These are phyloP conservation scores for Globisporangium okanoganense DNA, from an alignment of 352 stramenopile species.

Conservation along the genomic window DNA sequence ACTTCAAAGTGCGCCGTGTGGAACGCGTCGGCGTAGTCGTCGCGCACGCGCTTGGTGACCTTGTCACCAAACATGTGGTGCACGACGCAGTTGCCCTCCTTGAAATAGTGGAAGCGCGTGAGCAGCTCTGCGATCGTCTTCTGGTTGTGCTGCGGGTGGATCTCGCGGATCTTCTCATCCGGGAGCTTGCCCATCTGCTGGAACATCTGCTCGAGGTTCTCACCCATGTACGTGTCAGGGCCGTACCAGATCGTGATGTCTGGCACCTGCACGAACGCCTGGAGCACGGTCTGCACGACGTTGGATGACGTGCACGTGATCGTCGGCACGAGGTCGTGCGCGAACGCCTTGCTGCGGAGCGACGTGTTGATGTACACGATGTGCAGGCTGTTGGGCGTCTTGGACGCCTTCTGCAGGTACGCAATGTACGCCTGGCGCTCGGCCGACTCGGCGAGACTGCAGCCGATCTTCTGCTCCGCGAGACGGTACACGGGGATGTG, in stretches of 20 bases:
- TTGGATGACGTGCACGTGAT: conserved; percentile 97
- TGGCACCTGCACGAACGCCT: conserved; percentile 91
- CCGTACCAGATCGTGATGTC: conserved; percentile 91
- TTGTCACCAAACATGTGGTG: conserved; percentile 98
- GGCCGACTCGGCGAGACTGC: conserved; percentile 93
- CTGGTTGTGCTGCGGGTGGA: conserved; percentile 83
- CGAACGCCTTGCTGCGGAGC: conserved; percentile 94
- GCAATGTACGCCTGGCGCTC: conserved; percentile 92
- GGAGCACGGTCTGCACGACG: conserved; percentile 95
- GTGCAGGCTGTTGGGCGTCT: conserved; percentile 91
- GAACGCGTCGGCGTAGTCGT: conserved; percentile 92
- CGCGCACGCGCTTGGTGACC: conserved; percentile 89
- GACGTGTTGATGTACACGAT: conserved; percentile 99
- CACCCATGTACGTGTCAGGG: conserved; percentile 97
- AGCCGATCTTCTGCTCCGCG: conserved; percentile 91
- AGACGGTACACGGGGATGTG: conserved; percentile 95
- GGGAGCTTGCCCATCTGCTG: conserved; percentile 70
- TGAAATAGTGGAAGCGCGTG: conserved; percentile 93
- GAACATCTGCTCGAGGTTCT: conserved; percentile 96
- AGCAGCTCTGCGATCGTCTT: conserved; percentile 80
- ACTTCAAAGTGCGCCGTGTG: conserved; percentile 97
- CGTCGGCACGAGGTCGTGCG: conserved; percentile 92
- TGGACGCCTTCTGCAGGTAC: conserved; percentile 88
- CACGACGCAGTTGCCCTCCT: conserved; percentile 96
- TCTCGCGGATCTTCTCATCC: conserved; percentile 78